Conservation (phyloP, 805 yeast species). For the Peterozyma xylosa region DNA sequence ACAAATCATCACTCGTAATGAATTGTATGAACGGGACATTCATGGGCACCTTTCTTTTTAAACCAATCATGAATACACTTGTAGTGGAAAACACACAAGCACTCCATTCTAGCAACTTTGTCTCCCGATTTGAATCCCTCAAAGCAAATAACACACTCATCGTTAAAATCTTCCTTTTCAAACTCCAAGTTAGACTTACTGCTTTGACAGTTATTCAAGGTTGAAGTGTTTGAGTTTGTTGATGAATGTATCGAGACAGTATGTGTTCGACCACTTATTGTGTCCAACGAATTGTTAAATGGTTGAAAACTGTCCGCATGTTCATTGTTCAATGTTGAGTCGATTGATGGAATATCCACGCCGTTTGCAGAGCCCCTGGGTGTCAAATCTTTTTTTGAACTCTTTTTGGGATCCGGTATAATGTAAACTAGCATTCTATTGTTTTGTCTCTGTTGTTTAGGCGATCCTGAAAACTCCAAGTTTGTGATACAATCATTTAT, state of each 20-base stretch:
- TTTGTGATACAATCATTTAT: slow-evolving; percentile 57
- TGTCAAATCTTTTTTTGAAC: slow-evolving; percentile 16
- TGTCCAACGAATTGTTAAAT: background rate
- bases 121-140: slow-evolving; percentile 85
- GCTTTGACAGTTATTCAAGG: background rate
- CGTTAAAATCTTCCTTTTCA: slow-evolving; percentile 16
- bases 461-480: slow-evolving; percentile 59
- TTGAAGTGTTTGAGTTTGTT: background rate
- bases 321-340: background rate
- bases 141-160: slow-evolving; percentile 89
- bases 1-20: slow-evolving; percentile 15
- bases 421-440: slow-evolving; percentile 85
- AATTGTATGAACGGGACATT: slow-evolving; percentile 76
- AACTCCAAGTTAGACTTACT: slow-evolving; percentile 4
- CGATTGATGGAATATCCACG: slow-evolving; percentile 2
- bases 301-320: no score
- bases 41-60: slow-evolving; percentile 72
- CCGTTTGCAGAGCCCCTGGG: slow-evolving; percentile 6
- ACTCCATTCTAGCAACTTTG: slow-evolving; percentile 85
- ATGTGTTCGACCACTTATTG: background rate
- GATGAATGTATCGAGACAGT: background rate
- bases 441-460: slow-evolving; percentile 44
- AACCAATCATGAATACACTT: slow-evolving; percentile 91
- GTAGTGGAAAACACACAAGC: slow-evolving; percentile 91
- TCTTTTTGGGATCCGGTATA: slow-evolving; percentile 32